Base-by-base conservation (phyloP, 2,329 filamentous ascomycete genomes). In the Torrubiellomyces zombiae region DNA sequence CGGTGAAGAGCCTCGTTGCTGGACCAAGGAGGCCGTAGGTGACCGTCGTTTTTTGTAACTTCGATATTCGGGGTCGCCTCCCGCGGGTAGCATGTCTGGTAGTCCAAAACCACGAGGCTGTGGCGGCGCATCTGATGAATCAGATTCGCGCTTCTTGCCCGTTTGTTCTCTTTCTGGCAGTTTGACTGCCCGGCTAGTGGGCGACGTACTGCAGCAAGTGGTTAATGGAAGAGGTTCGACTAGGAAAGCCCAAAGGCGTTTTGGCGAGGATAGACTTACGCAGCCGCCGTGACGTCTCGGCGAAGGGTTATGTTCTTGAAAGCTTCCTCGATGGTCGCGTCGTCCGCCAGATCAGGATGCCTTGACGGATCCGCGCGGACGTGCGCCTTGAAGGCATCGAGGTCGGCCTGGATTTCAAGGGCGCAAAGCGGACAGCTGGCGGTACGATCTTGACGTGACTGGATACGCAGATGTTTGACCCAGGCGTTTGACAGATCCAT, bases 11-110 rank as follows among this genome's bases (percentile, higher is more conserved):
- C 24, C 23, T 14, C 25, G 35, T 17, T 32, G 32, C 15, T 34
- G 35, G 6, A 32, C 30, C 4, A 32, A 23, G 11, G 41, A 33
- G 3, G 39, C 27, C 4, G 43, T 35, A 12, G 45, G 44, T 2
- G 45, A 46, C 14, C 40, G 40, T 6, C 37, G 24, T 26, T 47
- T 47, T 26, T 40, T 42, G 18, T 27, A 37, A 7, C 33, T 33
- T n/a, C n/a, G n/a, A n/a, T n/a, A n/a, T n/a, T n/a, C n/a, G n/a
- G n/a, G n/a, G n/a, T n/a, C n/a, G n/a, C n/a, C n/a, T n/a, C n/a
- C n/a, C n/a, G n/a, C n/a, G n/a, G n/a, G n/a, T n/a, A n/a, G n/a
- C n/a, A n/a, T n/a, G n/a, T n/a, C n/a, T n/a, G n/a, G n/a, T n/a
- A n/a, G n/a, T n/a, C n/a, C n/a, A n/a, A n/a, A n/a, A n/a, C n/a